Base-by-base conservation (phyloP, 2,329 filamentous ascomycete species). In the Venturia oleaginea region DNA sequence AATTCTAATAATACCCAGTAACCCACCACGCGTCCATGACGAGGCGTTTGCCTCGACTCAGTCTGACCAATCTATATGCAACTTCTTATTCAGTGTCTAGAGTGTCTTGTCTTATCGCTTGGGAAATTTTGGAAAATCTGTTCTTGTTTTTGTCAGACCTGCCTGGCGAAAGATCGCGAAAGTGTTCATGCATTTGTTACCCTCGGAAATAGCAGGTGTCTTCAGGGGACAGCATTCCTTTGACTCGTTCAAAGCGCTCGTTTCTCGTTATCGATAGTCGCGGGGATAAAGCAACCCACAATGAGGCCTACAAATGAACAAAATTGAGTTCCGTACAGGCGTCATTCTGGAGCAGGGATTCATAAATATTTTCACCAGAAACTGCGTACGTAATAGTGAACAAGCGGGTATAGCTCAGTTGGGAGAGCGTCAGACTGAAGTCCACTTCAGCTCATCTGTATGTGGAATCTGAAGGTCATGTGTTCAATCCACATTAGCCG, bases 391-490 rank as follows among this genome's bases (percentile, higher is more conserved):
- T 6, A 6, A 38, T 11, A 6, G 37, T 38, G 24, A 27, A 32
- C 37, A 42, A 61, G 59, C 59, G 59, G 59, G 37, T 61, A 34
- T 61, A 61, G 59, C 59, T 61, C 59, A 61, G 59, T 61, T 61
- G 59, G 59, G 59, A 61, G 59, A 61, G 59, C 59, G 59, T 61
- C 59, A 61, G 59, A 61, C 59, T 61, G 59, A 61, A 61, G 59
- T 42, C 42, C 10, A 61, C 37, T 46, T 61, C 42, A 27, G 59
- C 27, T 42, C 30, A 19, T 19, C 46, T 13, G 5, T 0, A 19
- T 8, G 1, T 42, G 42, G 34, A 27, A 61, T 61, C 59, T 61
- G 59, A 61, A 61, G 59, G 59, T 61, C 59, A 61, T 46, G 37
- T 46, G 59, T 61, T 61, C 59, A 46, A 61, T 61, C 59, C 59